Percentiles rank a stretch among this genome's conserved stretches.
Evolutionary conservation across 495 filamentous ascomycete species (phyloP).

Genomic region (Peziza echinospora): DNA sequence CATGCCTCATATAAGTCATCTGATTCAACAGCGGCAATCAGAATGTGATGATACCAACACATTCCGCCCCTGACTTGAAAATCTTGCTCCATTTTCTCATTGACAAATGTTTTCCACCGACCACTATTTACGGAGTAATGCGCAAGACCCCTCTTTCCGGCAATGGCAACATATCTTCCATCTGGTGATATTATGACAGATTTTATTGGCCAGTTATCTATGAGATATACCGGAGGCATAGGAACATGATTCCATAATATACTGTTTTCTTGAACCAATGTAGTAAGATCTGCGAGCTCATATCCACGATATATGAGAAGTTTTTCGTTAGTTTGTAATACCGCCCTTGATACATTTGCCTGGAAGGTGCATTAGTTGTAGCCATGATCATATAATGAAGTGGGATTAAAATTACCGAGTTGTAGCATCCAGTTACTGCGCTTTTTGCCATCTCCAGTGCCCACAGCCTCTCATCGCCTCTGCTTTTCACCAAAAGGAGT

Average conservation of each 20-base stretch:
- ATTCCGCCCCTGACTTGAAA: slow-evolving; percentile 88
- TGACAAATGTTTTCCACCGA: slow-evolving; percentile 84
- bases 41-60: slow-evolving; percentile 94
- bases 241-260: slow-evolving; percentile 72
- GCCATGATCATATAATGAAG: too few relatives aligned
- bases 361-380: not conserved
- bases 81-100: slow-evolving; percentile 58
- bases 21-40: slow-evolving; percentile 82
- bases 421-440: slow-evolving; percentile 73
- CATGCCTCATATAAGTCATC: slow-evolving; percentile 55
- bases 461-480: slow-evolving; percentile 59
- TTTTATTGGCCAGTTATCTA: slow-evolving; percentile 80
- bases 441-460: slow-evolving; percentile 78
- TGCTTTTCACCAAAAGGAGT: slow-evolving; percentile 40
- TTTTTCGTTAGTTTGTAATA: slow-evolving; percentile 69
- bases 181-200: slow-evolving; percentile 70
- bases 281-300: slow-evolving; percentile 68
- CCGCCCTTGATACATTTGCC: slow-evolving; percentile 65
- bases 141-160: slow-evolving; percentile 73
- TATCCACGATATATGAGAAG: slow-evolving; percentile 86
- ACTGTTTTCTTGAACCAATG: slow-evolving; percentile 76
- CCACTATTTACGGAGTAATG: slow-evolving; percentile 92
- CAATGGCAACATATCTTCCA: slow-evolving; percentile 83
- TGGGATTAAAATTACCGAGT: slow-evolving; percentile 29
- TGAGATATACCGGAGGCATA: slow-evolving; percentile 63